Conservation (phyloP, 2,329 filamentous ascomycete genomes). For the Phaeosphaeriaceae sp. region DNA sequence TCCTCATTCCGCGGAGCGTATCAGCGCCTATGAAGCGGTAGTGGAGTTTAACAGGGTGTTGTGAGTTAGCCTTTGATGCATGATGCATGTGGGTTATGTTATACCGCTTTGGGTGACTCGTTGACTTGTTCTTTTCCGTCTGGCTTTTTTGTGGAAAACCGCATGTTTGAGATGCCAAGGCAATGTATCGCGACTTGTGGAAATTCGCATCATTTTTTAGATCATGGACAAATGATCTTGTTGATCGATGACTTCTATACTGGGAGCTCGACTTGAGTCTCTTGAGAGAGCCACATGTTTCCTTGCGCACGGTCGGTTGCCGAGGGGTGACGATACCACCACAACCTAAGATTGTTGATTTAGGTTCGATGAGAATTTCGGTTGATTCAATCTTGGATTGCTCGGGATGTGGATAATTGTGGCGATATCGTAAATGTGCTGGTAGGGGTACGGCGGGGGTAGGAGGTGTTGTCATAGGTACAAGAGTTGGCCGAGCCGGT, state of each 20-base stretch:
- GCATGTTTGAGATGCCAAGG: conserved; percentile 16
- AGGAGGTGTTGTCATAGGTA: conserved; percentile 31
- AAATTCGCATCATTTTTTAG: conserved; percentile 19
- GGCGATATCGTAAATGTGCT: conserved; percentile 26
- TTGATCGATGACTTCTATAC: conserved; percentile 9
- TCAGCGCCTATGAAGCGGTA: background rate
- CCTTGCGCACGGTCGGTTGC: conserved; percentile 25
- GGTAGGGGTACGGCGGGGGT: conserved; percentile 27
- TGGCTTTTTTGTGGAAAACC: background rate
- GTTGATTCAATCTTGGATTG: conserved; percentile 22
- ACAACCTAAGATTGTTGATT: conserved; percentile 32
- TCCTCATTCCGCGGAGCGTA: background rate
- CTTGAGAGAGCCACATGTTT: conserved; percentile 5
- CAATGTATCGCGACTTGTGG: conserved; percentile 18
- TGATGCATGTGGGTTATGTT: conserved; percentile 2
- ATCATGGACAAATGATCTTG: conserved; percentile 8
- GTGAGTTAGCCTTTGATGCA: background rate
- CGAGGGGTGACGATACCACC: conserved; percentile 32
- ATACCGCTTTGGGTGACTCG: conserved; percentile 14
- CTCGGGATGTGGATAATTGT: conserved; percentile 25
- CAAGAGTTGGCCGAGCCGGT: conserved; percentile 22
- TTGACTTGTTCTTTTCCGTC: conserved; percentile 7
- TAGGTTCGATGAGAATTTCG: conserved; percentile 14
- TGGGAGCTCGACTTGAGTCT: conserved; percentile 1
- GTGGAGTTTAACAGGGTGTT: background rate